Evolutionary conservation across 208 protist species (phyloP), one percentile per base, ranked within the genome.

Genomic region (Wallacemonas collosoma): DNA sequence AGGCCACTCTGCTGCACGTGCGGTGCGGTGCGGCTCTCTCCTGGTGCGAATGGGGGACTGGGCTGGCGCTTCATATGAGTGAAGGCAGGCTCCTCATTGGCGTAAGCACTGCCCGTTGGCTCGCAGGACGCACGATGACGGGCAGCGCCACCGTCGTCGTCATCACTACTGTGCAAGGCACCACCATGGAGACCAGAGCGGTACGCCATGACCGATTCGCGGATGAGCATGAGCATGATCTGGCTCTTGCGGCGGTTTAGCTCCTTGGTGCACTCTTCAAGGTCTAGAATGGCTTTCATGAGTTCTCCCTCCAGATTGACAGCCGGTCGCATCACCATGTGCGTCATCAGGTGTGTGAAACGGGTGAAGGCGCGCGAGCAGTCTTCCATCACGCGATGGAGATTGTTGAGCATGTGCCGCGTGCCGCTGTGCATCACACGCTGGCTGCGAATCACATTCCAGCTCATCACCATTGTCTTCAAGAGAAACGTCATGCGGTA

Each of bases 381-480:
- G 75, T 93, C 86, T 66, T 41, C 72, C 40, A 85, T 89, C 39
- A 96, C 80, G 39, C 87, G 88, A 47, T 87, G 77, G 68, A 96
- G 79, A 44, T 77, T 83, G 50, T 68, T 64, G 75, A 94, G 63
- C 78, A 94, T 83, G 62, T 83, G 81, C 8, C 71, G 79, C 60
- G 83, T 93, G 1, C 85, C 79, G 6, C 36, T 50, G 7, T 84
- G 81, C 71, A 86, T 88, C 50, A 15, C 8, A 43, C 71, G 68
- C 79, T 96, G 87, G 55, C 89, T 87, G 43, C 91, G 85, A 17
- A 96, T 75, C 39, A 94, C 80, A 44, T 87, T 85, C 89, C 91
- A 96, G 82, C 89, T 93, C 75, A 87, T 85, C 73, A 79, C 85
- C 88, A 94, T 94, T 2, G 89, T 93, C 78, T 85, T 82, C 53